Base-by-base conservation (phyloP, 306 rosid genomes). In the Acmispon strigosus region DNA sequence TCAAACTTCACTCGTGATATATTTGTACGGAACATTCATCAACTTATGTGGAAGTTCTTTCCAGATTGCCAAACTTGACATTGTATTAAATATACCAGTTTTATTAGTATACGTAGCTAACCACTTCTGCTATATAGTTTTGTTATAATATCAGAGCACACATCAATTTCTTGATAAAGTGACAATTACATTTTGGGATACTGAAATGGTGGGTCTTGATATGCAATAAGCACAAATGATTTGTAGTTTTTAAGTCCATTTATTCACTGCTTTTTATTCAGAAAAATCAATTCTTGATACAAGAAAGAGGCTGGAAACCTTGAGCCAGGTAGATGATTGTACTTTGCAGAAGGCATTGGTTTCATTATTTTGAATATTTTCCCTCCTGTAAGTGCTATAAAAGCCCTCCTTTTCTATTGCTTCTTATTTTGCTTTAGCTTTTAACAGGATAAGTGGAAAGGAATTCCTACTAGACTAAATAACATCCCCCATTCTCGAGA, bases 401-500 rank as follows among this genome's bases (percentile, higher is more conserved):
- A 66, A 59, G 54, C 73, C 20, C 83, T 14, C 72, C 49, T 10
- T 47, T 61, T 70, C 43, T 53, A 37, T 82, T 52, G n/a, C 72
- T 54, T 75, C 86, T 77, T 64, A 73, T 73, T 76, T 74, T 88
- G 29, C 76, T 77, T 55, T 77, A 62, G 85, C 87, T 61, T 83
- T 75, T 78, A 75, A 61, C 86, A 94, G 98, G 97, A 88, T 78
- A 77, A 65, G 45, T 94, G 98, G 98, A 94, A 90, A 84, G 97
- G 98, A 45, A 83, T 94, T 75, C 98, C 97, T 70, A 94, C 98
- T 64, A 90, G 83, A 78, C 79, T 94, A 81, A 90, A 88, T 82
- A 94, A 94, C 80, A 89, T 90, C 80, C 96, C 97, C 34, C 98
- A 94, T 76, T 94, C 98, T 10, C 85, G 92, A 82, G 98, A 90